A percentile compares a stretch with the other conserved stretches of the same genome.
phyloP scores from a whole-genome alignment of 2,329 filamentous ascomycete genomes.

The Diplodia seriata region DNA sequence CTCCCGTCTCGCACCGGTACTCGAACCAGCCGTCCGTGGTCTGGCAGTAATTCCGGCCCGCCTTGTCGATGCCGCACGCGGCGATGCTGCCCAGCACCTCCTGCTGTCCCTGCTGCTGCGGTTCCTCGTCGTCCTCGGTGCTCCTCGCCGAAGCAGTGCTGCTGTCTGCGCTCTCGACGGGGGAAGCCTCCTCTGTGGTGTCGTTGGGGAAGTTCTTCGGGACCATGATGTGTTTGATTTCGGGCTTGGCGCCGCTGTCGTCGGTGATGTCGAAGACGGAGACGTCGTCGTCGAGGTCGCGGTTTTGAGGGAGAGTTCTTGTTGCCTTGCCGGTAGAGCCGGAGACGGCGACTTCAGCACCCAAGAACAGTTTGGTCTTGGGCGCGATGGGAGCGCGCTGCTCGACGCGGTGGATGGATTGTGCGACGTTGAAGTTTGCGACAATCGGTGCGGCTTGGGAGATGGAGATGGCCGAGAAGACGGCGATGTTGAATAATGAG shows the following conservation, averaged over 20 bases:
- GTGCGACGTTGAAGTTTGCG: background rate
- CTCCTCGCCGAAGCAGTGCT: background rate
- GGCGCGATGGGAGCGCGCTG: background rate
- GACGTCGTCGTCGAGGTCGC: background rate
- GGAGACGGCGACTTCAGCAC: background rate
- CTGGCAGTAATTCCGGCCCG: conserved; percentile 16
- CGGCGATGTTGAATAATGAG: background rate
- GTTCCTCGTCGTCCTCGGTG: too few relatives aligned
- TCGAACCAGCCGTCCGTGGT: conserved; percentile 16
- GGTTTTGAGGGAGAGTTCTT: background rate
- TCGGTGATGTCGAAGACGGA: conserved; percentile 17
- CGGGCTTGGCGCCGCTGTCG: background rate
- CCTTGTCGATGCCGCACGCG: conserved; percentile 13
- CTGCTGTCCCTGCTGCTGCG: background rate
- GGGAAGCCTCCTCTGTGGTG: background rate
- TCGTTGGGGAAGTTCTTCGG: background rate
- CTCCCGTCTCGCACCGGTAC: conserved; percentile 21
- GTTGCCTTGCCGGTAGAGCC: too few relatives aligned
- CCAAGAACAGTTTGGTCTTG: background rate
- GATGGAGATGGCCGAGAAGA: conserved; percentile 2
- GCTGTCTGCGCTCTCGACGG: background rate
- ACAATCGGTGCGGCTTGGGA: conserved; percentile 2
- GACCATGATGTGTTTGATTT: conserved; percentile 9
- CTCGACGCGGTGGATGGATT: background rate
- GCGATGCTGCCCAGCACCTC: background rate